Conservation (phyloP, 441 rosid genomes). For the Erysimum pusillum region DNA sequence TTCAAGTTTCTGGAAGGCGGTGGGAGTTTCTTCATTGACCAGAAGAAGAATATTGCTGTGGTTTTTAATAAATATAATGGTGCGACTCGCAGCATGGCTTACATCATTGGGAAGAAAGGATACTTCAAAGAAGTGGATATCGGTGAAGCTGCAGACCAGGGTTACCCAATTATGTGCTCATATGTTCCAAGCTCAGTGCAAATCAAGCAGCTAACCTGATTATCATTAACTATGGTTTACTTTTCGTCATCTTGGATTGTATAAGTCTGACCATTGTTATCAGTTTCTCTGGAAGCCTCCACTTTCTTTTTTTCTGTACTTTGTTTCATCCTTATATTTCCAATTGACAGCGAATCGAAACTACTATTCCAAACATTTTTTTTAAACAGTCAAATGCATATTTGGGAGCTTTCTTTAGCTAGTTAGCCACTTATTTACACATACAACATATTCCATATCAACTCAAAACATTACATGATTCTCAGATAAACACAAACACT, state of each 20-base stretch:
- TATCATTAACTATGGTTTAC: too few relatives aligned
- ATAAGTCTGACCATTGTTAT: not conserved
- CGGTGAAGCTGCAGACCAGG: not conserved
- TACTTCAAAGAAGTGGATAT: not conserved
- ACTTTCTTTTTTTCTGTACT: not conserved
- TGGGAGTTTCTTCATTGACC: conserved; percentile 4
- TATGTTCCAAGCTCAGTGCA: conserved; percentile 14
- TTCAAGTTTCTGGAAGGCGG: not conserved
- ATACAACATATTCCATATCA: not conserved
- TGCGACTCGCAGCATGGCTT: not conserved
- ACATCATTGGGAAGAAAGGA: not conserved
- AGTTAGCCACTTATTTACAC: not conserved
- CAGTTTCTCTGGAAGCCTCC: not conserved
- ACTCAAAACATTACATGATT: conserved; percentile 16
- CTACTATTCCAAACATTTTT: not conserved
- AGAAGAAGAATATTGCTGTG: not conserved
- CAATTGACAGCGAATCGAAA: not conserved
- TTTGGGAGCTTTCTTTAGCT: not conserved
- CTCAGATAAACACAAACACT: conserved; percentile 33
- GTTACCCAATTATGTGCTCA: not conserved
- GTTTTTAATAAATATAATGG: not conserved
- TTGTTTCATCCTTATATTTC: not conserved
- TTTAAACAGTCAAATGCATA: conserved; percentile 1
- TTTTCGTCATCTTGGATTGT: not conserved
- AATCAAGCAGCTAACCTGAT: not conserved